These are phyloP conservation scores for Plasmopara viticola DNA, from an alignment of 352 stramenopile species.

Conservation along the genomic window DNA sequence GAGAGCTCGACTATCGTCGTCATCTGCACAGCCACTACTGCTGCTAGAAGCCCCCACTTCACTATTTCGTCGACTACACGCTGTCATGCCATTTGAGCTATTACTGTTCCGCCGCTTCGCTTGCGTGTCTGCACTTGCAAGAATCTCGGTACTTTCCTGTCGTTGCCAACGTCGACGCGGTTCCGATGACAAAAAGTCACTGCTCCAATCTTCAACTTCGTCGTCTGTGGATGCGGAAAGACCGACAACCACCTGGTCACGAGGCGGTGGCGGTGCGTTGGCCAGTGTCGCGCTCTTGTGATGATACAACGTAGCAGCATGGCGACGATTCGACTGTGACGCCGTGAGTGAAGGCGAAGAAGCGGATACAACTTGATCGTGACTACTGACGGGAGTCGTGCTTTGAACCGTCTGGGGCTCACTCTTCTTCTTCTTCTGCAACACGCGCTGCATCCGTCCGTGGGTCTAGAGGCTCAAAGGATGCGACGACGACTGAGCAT, in stretches of 20 bases:
- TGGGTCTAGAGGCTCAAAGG: slow-evolving; percentile 2
- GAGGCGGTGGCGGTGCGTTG: slow-evolving; percentile 4
- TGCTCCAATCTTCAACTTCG: slow-evolving; percentile 74
- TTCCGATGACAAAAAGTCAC: slow-evolving; percentile 34
- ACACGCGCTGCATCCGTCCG: slow-evolving; percentile 26
- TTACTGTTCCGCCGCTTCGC: slow-evolving; percentile 30
- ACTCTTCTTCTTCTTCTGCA: slow-evolving; percentile 23
- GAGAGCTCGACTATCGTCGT: slow-evolving; percentile 11
- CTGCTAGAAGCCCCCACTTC: slow-evolving; percentile 10
- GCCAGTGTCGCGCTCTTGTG: slow-evolving; percentile 8
- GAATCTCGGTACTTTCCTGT: slow-evolving; percentile 27
- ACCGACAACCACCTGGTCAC: slow-evolving; percentile 65
- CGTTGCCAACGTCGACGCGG: slow-evolving; percentile 25
- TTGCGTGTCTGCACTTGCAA: slow-evolving; percentile 14
- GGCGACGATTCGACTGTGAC: slow-evolving; percentile 9
- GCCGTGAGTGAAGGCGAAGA: slow-evolving; percentile 10
- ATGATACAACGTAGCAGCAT: slow-evolving; percentile 15
- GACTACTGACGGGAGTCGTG: background rate
- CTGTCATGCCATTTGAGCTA: slow-evolving; percentile 16
- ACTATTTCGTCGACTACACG: slow-evolving; percentile 13
- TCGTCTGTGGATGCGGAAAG: slow-evolving; percentile 59
- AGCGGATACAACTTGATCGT: background rate
- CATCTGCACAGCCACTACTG: slow-evolving; percentile 16
- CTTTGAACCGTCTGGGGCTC: slow-evolving; percentile 5
- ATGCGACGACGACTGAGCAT: slow-evolving; percentile 17